Conservation (phyloP, 2,329 filamentous ascomycete species). For the Fusarium sp. region DNA sequence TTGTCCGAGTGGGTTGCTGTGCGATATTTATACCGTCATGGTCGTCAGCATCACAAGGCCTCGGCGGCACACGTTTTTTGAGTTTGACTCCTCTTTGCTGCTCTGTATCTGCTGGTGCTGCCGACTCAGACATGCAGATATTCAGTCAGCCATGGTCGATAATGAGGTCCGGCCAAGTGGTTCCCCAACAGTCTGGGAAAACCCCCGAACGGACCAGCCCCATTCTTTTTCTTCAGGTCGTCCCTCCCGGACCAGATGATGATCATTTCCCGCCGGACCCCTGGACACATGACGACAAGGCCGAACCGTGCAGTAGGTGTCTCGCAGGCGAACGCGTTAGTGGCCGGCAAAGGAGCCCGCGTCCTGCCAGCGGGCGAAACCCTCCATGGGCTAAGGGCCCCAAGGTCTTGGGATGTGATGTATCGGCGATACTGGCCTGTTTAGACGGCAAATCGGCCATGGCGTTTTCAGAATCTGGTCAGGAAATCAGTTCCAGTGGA, state of each 20-base stretch:
- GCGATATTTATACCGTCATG: constrained; percentile 27
- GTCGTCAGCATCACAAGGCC: constrained; percentile 31
- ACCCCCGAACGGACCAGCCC: neutral
- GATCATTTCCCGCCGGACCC: constrained; percentile 11
- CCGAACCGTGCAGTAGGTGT: constrained; percentile 35
- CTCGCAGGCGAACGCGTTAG: constrained; percentile 34
- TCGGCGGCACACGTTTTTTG: neutral
- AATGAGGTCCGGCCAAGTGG: neutral
- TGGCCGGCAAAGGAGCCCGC: constrained; percentile 26
- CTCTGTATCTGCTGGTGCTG: neutral
- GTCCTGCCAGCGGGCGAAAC: constrained; percentile 11
- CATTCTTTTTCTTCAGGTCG: neutral
- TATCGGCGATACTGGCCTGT: constrained; percentile 1
- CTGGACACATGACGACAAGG: constrained; percentile 38
- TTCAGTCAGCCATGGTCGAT: constrained; percentile 5
- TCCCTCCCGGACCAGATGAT: neutral
- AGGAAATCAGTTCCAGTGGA: neutral
- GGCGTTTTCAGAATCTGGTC: neutral
- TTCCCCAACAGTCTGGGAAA: constrained; percentile 24
- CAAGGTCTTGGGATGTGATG: constrained; percentile 23
- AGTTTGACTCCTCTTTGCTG: neutral
- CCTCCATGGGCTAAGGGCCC: constrained; percentile 25
- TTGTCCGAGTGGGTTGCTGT: constrained; percentile 1
- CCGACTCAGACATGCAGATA: neutral
- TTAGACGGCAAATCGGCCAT: constrained; percentile 7